phyloP scores from a whole-genome alignment of 176 grass and related monocot genomes.

The Rhynchospora breviuscula region DNA sequence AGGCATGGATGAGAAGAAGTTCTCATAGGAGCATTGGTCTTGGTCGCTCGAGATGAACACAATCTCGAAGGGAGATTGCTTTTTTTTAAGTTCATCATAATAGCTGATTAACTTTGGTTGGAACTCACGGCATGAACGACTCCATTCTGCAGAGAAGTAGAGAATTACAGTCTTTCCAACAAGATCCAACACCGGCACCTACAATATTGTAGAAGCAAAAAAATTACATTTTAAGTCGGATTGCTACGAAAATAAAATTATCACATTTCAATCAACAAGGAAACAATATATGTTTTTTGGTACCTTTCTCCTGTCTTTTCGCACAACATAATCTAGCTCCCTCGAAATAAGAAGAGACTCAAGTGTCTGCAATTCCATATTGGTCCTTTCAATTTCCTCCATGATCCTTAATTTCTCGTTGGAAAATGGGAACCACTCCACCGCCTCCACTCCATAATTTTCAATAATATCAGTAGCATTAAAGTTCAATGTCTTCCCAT shows the following conservation, averaged over 20 bases:
- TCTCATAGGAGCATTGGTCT: conserved; percentile 53
- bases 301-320: conserved; percentile 55
- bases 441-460: conserved; percentile 60
- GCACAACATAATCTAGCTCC: conserved; percentile 56
- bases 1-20: conserved; percentile 67
- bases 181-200: conserved; percentile 73
- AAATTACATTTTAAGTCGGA: no score
- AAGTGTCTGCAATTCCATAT: conserved; percentile 53
- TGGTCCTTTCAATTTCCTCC: conserved; percentile 52
- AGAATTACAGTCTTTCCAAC: conserved; percentile 76
- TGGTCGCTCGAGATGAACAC: conserved; percentile 65
- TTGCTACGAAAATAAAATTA: no score
- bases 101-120: conserved; percentile 53
- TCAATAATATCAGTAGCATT: conserved; percentile 59
- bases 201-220: neutral
- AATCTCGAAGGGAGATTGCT: conserved; percentile 62
- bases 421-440: conserved; percentile 69
- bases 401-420: conserved; percentile 61
- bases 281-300: neutral
- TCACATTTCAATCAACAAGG: neutral
- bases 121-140: conserved; percentile 56
- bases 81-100: conserved; percentile 77
- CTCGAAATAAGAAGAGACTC: conserved; percentile 62
- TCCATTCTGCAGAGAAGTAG: conserved; percentile 86
- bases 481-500: conserved; percentile 67